These are phyloP conservation scores for Clitopilus hobsonii DNA, from an alignment of 768 basidiomycete species.

Conservation along the genomic window DNA sequence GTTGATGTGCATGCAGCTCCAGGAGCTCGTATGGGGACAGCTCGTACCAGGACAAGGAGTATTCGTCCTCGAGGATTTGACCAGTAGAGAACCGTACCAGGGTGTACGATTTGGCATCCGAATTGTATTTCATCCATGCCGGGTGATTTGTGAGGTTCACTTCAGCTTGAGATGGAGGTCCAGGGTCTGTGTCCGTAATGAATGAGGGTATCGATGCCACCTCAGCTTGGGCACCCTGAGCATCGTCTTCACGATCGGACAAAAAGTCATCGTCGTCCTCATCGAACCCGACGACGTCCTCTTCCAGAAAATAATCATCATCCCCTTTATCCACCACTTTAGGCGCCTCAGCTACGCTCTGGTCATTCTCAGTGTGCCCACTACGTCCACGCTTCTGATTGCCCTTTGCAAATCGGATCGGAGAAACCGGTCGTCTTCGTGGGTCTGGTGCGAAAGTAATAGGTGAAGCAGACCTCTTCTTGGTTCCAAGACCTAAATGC, in stretches of 20 bases:
- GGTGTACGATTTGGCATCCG: slow-evolving; percentile 26
- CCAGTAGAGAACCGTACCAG: slow-evolving; percentile 67
- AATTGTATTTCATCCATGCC: slow-evolving; percentile 8
- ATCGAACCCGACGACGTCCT: slow-evolving; percentile 17
- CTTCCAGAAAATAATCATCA: not conserved
- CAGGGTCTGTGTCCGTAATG: not conserved
- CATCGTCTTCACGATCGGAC: slow-evolving; percentile 14
- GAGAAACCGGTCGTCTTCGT: slow-evolving; percentile 32
- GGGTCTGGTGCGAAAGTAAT: slow-evolving; percentile 62
- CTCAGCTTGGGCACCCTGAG: slow-evolving; percentile 1
- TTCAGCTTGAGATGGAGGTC: not conserved
- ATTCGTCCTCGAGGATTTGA: slow-evolving; percentile 66
- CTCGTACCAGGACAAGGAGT: slow-evolving; percentile 50
- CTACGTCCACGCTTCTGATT: slow-evolving; percentile 4
- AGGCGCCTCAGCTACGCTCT: slow-evolving; percentile 4
- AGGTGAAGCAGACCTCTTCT: slow-evolving; percentile 51
- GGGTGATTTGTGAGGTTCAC: not conserved
- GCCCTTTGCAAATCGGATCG: slow-evolving; percentile 35
- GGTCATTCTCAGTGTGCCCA: slow-evolving; percentile 5
- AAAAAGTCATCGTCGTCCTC: slow-evolving; percentile 29
- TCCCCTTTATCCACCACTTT: slow-evolving; percentile 7
- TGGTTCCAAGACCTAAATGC: slow-evolving; percentile 2
- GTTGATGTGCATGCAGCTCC: slow-evolving; percentile 49
- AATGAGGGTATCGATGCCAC: slow-evolving; percentile 1
- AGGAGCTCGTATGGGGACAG: slow-evolving; percentile 62